Base-by-base conservation (phyloP, 176 grass and related monocot species). In the Hordeum marinum region DNA sequence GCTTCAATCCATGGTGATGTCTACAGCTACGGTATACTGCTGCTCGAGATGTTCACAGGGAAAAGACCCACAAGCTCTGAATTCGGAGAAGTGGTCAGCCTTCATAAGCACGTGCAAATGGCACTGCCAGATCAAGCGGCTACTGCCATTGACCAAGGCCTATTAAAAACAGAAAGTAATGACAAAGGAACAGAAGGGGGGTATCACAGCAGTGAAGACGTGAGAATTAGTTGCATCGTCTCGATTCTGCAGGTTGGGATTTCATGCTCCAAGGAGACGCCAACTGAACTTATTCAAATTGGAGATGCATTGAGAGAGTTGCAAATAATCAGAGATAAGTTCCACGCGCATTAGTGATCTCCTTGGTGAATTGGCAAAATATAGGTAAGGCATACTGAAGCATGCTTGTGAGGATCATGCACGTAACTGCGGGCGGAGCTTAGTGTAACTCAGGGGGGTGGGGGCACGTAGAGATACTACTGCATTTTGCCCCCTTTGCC, bases 1-100 rank as follows among this genome's bases (percentile, higher is more conserved):
- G 48, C 40, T 23, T 85, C 84, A 42, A 9, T 68, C 9, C n/a
- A 61, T 35, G 84, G 84, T 67, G 83, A 79, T 72, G 64, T 72
- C 50, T 86, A 73, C 41, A 86, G 84, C 78, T 80, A 72, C 46
- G 84, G 84, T 24, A 71, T 80, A 52, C 50, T 86, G 39, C 21
- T 80, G n/a, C 50, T 80, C 1, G 84, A 86, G 76, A 72, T 86
- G 76, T 48, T 86, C 42, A 86, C 75, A 8, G 76, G 76, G 27
- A 63, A 12, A 80, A 86, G 76, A 50, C 84, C 84, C 29, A 86
- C 84, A 63, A 4, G 72, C 25, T 21, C 12, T 64, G 77, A 64
- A 80, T 64, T 64, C 18, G 60, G 77, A 21, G 77, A 80, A 64
- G 4, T 27, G 24, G 37, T 80, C 18, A 41, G 77, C 23, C 77